Base-by-base conservation (phyloP, 1,139 yeast genomes). In the Ogataea hybrid region DNA sequence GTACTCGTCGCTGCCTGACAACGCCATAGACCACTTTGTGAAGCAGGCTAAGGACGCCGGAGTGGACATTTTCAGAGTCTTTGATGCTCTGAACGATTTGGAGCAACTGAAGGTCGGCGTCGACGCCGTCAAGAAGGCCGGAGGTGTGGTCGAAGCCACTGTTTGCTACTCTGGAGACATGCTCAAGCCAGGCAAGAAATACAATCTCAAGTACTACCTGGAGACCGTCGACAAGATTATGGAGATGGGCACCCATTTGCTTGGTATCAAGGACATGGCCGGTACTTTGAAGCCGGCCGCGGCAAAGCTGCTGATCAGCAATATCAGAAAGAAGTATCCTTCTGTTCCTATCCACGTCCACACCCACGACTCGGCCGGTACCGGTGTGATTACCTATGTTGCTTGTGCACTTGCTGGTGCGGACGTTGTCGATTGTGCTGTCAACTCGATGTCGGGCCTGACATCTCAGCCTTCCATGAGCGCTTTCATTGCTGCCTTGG, bases 231-330 rank as follows among this genome's bases (percentile, higher is more conserved):
- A 84, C 56, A 72, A 84, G 61, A 81, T 92, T 61, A 97, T 92
- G 51, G 73, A 70, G 49, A 83, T 90, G 88, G 99, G 99, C 57
- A 92, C 97, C 37, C 98, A 92, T 67, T 79, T 92, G 61, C 75
- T 92, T 58, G 98, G 97, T 68, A 92, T 92, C 63, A 92, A 92
- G 70, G 99, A 92, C 70, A 92, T 92, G 99, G 99, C 99, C 41
- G 99, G 99, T 71, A 90, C 97, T 48, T 69, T 92, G 72, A 90
- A 92, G 70, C 98, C 99, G 47, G 75, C 79, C 49, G 98, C 98
- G 49, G 98, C 98, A 33, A 80, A 75, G 42, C 53, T 82, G 42
- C 79, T 92, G 63, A 75, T 92, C 58, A 81, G 92, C 46, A 71
- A 87, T 25, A 80, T 92, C 55, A 82, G 97, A 68, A 79, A 78